Evolutionary conservation across 352 stramenopile genomes (phyloP).

Genomic region (Thalassiosira ordinaria): DNA sequence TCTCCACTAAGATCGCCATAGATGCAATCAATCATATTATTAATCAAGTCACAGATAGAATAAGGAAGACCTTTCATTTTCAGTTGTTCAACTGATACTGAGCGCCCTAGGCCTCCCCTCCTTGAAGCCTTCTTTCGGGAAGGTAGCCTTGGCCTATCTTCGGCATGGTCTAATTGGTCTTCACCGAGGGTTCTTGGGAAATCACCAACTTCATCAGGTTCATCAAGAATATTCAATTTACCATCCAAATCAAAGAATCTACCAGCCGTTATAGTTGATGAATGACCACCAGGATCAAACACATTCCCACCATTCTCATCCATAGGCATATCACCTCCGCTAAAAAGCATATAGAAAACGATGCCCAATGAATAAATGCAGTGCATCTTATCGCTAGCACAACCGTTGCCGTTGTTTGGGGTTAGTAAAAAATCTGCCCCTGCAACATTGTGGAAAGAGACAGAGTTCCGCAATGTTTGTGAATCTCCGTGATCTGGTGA

Average conservation of each 20-base stretch:
- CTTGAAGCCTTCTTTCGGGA: constrained; percentile 3
- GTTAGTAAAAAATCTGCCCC: background rate
- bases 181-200: background rate
- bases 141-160: background rate
- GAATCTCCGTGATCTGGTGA: background rate
- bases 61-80: constrained; percentile 4
- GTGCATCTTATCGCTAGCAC: constrained; percentile 13
- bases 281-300: too few species aligned
- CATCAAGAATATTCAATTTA: constrained; percentile 15
- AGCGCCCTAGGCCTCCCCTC: background rate
- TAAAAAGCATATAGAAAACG: constrained; percentile 35
- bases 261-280: too few species aligned
- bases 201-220: background rate
- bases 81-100: constrained; percentile 16
- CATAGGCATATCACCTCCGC: constrained; percentile 19
- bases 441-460: background rate
- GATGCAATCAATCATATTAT: constrained; percentile 38
- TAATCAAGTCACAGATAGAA: constrained; percentile 32
- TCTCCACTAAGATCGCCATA: constrained; percentile 31
- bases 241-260: constrained; percentile 9
- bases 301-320: too few species aligned
- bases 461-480: constrained; percentile 2
- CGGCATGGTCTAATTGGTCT: background rate
- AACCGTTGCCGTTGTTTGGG: background rate
- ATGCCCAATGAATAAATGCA: constrained; percentile 28